Conservation (phyloP, 1,139 yeast genomes). For the Suhomyces choctaworum region DNA sequence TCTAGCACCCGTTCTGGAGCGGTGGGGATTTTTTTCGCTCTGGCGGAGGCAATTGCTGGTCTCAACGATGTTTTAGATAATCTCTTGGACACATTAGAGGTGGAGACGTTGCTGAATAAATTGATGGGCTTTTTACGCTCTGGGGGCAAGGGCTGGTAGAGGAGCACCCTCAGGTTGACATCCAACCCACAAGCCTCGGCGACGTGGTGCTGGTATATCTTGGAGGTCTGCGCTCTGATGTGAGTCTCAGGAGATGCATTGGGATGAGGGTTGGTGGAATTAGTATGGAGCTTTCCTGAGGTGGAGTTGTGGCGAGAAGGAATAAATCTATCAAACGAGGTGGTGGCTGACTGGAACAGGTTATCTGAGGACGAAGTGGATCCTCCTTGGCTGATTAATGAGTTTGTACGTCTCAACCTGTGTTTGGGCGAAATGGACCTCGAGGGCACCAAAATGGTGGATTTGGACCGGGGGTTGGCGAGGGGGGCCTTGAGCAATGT, state of each 20-base stretch:
- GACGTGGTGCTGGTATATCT: conserved; percentile 77
- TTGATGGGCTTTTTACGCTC: conserved; percentile 60
- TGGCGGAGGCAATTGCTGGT: conserved; percentile 53
- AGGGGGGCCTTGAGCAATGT: conserved; percentile 17
- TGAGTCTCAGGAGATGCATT: conserved; percentile 54
- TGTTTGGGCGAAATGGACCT: conserved; percentile 20
- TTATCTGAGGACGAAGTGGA: conserved; percentile 26
- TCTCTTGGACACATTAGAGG: conserved; percentile 18
- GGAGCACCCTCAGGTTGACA: conserved; percentile 78
- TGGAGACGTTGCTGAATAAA: conserved; percentile 32
- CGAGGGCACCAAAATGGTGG: conserved; percentile 19
- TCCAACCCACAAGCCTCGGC: conserved; percentile 95
- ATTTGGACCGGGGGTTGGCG: conserved; percentile 23
- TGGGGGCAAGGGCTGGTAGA: conserved; percentile 88
- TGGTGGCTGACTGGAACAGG: conserved; percentile 24
- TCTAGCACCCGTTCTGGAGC: conserved; percentile 93
- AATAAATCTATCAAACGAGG: conserved; percentile 43
- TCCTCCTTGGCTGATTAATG: conserved; percentile 31
- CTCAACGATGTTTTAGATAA: conserved; percentile 23
- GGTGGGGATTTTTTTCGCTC: conserved; percentile 72
- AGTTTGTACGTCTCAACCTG: conserved; percentile 39
- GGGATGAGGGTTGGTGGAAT: conserved; percentile 38
- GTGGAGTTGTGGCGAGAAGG: conserved; percentile 48
- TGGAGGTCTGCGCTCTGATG: conserved; percentile 67
- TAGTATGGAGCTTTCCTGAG: conserved; percentile 37